These are phyloP conservation scores for Rhododendron mucronatum DNA, from an alignment of 148 eudicot genomes.

Conservation along the genomic window DNA sequence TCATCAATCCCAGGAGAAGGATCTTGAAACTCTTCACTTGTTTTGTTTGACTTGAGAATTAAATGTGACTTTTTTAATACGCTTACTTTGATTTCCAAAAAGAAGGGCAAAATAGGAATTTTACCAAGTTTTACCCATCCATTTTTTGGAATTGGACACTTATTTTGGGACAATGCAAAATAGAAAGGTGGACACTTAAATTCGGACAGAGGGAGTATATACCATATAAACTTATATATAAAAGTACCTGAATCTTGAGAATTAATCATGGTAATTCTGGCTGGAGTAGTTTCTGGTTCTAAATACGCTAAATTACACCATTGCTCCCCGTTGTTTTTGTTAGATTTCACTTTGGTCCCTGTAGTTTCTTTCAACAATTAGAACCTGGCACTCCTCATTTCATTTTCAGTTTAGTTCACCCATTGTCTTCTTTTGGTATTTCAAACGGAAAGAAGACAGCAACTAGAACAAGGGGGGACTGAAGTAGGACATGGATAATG, in stretches of 20 bases:
- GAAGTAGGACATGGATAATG: neutral
- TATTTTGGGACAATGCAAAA: no score
- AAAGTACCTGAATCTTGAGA: neutral
- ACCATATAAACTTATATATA: no score
- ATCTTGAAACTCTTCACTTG: no score
- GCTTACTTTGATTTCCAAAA: no score
- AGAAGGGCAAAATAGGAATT: no score
- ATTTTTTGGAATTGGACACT: no score
- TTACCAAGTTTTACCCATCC: no score
- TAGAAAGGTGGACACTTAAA: no score
- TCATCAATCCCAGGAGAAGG: no score
- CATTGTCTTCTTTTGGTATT: neutral
- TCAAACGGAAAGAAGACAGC: neutral
- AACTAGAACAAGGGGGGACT: neutral
- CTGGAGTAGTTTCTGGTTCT: neutral
- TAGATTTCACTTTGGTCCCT: neutral
- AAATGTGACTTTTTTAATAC: no score
- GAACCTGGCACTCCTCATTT: neutral
- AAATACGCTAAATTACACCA: neutral
- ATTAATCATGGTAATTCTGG: neutral
- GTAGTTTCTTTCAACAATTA: neutral
- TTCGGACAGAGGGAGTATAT: no score
- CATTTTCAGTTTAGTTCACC: neutral
- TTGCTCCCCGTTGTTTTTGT: neutral
- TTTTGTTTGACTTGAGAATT: no score